Evolutionary conservation across 345 rosid species (phyloP), one percentile per base, ranked within the genome.

Genomic region (Lepidium didymum): DNA sequence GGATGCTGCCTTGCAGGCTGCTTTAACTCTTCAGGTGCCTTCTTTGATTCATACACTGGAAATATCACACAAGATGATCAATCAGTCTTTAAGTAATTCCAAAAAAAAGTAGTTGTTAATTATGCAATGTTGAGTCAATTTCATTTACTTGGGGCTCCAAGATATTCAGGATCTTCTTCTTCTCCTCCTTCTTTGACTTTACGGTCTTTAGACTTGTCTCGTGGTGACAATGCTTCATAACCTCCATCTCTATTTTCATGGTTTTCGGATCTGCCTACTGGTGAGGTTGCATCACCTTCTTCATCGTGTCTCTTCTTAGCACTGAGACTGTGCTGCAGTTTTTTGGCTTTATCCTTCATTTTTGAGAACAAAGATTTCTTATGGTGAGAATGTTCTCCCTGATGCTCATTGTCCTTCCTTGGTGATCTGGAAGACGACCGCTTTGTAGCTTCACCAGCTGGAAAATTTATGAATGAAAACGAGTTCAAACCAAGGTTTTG

Each of bases 21-120:
- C 76, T 75, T 83, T 14, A 74, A 75, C 29, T 73, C 79, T 58
- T 79, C 84, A 43, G 92, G 84, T 7, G 90, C 90, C 49, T 79
- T 73, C 72, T 86, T 88, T 14, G 90, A 86, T 77, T 88, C 92
- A 67, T 88, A 86, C 88, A 84, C 96, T 88, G 76, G 2, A 74
- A 75, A 75, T 12, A 58, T 43, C 27, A 67, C 50, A 62, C 29
- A 54, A 42, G 3, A 78, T 7, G 5, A 13, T 57, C 3, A 3
- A 42, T 50, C 12, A 75, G 59, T 47, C 33, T 35, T 29, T 10
- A 45, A 29, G 50, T 4, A 62, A 19, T 53, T 15, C 13, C 7
- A 44, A 6, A 9, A 3, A 25, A 31, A 9, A 8, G 1, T 37
- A 3, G 14, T 59, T 27, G 10, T 19, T 27, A 62, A 4, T 7